A percentile compares a stretch with the other conserved stretches of the same genome.
Evolutionary conservation across 176 grass and related monocot species (phyloP).

Genomic region (Avena insularis): DNA sequence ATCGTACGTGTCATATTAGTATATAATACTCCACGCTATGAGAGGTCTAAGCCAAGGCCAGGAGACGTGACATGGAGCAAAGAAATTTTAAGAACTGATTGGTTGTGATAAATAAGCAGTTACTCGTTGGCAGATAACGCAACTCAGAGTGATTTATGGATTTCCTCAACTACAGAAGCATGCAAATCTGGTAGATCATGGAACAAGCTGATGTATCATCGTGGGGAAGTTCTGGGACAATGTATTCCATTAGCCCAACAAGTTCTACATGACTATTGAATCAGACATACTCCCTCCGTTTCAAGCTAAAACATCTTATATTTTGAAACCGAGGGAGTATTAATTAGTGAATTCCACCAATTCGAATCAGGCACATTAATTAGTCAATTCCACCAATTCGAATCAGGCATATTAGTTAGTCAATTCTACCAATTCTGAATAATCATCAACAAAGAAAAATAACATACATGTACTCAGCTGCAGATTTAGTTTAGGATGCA

Average conservation of each 20-base stretch:
- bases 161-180: background rate
- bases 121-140: background rate
- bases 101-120: background rate
- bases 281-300: too few species aligned
- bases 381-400: too few species aligned
- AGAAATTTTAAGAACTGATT: background rate
- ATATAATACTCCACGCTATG: too few species aligned
- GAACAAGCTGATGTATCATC: background rate
- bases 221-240: background rate
- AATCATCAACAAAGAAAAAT: background rate
- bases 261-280: background rate
- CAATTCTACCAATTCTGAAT: background rate
- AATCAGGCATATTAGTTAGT: background rate
- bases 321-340: background rate
- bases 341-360: background rate
- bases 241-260: background rate
- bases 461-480: background rate
- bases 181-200: background rate
- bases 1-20: too few species aligned
- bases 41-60: background rate
- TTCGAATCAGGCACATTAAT: too few species aligned
- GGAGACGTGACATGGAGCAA: background rate
- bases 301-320: too few species aligned
- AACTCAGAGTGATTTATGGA: background rate
- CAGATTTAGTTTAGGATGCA: slow-evolving; percentile 17